Conservation (phyloP, 108 stramenopile species). For the Chaetoceros muelleri region DNA sequence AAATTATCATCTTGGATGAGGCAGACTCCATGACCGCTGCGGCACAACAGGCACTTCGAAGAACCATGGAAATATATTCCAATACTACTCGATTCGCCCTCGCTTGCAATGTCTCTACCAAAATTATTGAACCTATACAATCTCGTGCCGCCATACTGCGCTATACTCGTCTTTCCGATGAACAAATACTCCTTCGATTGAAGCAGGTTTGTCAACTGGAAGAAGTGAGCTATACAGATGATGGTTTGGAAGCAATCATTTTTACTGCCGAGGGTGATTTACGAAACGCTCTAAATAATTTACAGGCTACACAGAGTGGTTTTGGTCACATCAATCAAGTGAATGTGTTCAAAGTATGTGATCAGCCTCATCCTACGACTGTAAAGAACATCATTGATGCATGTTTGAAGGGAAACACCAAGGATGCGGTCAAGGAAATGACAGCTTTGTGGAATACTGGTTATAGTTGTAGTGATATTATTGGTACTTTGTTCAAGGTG, state of each 20-base stretch:
- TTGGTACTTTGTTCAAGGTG: conserved; percentile 94
- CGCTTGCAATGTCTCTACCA: conserved; percentile 95
- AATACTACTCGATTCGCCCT: conserved; percentile 96
- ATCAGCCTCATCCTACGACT: conserved; percentile 96
- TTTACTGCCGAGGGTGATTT: conserved; percentile 99
- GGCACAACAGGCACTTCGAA: conserved; percentile 95
- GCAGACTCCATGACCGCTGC: conserved; percentile 97
- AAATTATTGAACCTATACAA: conserved; percentile 99
- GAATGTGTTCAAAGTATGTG: conserved; percentile 97
- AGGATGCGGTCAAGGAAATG: conserved; percentile 40
- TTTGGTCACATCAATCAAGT: conserved; percentile 81
- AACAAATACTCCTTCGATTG: conserved; percentile 82
- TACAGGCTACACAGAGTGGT: conserved; percentile 87
- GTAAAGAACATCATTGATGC: conserved; percentile 68
- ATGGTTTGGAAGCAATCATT: conserved; percentile 94
- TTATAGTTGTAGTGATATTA: conserved; percentile 82
- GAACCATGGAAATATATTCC: conserved; percentile 97
- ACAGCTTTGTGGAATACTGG: conserved; percentile 55
- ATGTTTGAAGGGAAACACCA: conserved; percentile 51
- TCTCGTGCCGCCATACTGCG: conserved; percentile 96
- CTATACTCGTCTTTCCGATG: conserved; percentile 83
- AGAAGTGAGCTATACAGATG: conserved; percentile 63
- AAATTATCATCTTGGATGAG: conserved; percentile 98
- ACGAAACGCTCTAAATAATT: conserved; percentile 96
- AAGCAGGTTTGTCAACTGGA: conserved; percentile 84